Evolutionary conservation across 208 protist genomes (phyloP), one percentile per base, ranked within the genome.

Genomic region (Trypanosoma melophagium): DNA sequence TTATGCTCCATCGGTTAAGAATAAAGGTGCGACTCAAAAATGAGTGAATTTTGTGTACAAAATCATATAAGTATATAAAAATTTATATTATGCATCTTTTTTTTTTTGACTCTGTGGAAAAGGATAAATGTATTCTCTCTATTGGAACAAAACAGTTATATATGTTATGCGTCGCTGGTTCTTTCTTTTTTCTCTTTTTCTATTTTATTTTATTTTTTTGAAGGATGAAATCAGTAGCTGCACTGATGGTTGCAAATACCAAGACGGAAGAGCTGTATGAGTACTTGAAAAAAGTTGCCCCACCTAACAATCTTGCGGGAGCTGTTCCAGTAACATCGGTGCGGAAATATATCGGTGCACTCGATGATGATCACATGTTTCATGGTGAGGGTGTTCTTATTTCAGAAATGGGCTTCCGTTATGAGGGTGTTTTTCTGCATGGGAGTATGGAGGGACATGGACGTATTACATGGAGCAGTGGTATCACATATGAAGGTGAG

Each of bases 351-450:
- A 49, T 64, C 35, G 75, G 71, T 17, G 31, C 63, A 42, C 51
- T 76, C 13, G 64, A 71, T 22, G 75, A 58, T 9, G 58, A 76
- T 65, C 42, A 45, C 45, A 35, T 55, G 31, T 66, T 77, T 49
- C 75, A 90, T 35, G 86, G 86, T 16, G 19, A 63, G 12, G 84
- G 86, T 3, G 69, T 57, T 40, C 45, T 89, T 50, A 21, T 70
- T 47, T 83, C 86, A 9, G 71, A 69, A 21, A 88, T 91, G 76
- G 90, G 87, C 1, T 92, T 84, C 64, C 61, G 60, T 17, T 95
- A 87, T 60, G 66, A 71, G 14, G 90, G 90, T 2, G 19, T 31
- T 12, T 67, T 92, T 58, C 47, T 71, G 14, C 63, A 86, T 38
- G 86, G 84, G 0, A 61, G 69, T 56, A 63, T 91, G 49, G 75